Conservation (phyloP, 169 alveolate genomes). For the Plasmodium reichenowi region DNA sequence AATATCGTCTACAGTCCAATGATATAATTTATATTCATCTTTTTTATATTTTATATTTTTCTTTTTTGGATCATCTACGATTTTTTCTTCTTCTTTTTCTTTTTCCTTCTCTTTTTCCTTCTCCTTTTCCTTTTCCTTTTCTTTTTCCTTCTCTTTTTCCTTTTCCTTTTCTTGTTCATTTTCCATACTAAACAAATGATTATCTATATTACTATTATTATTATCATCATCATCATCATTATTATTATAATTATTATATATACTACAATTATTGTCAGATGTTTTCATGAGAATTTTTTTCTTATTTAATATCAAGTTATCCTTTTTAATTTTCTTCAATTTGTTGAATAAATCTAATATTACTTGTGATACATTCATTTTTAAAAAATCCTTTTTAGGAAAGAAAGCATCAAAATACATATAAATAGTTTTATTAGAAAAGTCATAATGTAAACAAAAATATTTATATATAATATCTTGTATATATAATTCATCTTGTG, state of each 20-base stretch:
- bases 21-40: slow-evolving; percentile 71
- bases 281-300: slow-evolving; percentile 1
- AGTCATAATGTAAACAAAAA: slow-evolving; percentile 66
- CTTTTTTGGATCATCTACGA: slow-evolving; percentile 63
- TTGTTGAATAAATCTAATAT: slow-evolving; percentile 65
- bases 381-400: slow-evolving; percentile 50
- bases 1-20: slow-evolving; percentile 13
- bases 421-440: slow-evolving; percentile 69
- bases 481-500: slow-evolving; percentile 55
- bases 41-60: slow-evolving; percentile 68
- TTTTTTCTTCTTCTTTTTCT: slow-evolving; percentile 77
- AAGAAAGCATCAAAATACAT: slow-evolving; percentile 78
- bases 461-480: slow-evolving; percentile 60
- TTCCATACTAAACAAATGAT: slow-evolving; percentile 69
- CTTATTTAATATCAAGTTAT: slow-evolving; percentile 8
- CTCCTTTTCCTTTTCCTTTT: slow-evolving; percentile 75
- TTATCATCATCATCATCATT: slow-evolving; percentile 28
- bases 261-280: slow-evolving; percentile 9
- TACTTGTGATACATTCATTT: slow-evolving; percentile 36
- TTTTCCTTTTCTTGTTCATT: slow-evolving; percentile 76
- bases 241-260: not conserved
- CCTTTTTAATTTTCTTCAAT: slow-evolving; percentile 71
- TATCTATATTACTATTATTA: slow-evolving; percentile 42
- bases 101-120: slow-evolving; percentile 71
- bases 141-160: slow-evolving; percentile 71